phyloP scores from a whole-genome alignment of 805 yeast genomes.

The Kazachstania psychrophila region DNA sequence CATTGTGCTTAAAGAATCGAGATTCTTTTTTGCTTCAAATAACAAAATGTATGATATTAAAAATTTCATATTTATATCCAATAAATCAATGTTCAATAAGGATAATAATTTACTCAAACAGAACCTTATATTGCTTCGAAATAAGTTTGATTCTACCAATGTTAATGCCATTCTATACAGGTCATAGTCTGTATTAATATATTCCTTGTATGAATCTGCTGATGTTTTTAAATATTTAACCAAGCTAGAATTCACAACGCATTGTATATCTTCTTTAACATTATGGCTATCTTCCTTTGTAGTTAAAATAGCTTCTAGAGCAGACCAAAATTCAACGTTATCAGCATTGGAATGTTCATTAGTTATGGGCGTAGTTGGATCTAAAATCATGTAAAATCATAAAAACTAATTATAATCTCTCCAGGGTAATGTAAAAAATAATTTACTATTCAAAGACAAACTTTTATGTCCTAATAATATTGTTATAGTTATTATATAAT shows the following conservation, averaged over 20 bases:
- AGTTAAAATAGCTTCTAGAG: too few relatives aligned
- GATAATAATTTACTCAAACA: constrained; percentile 44
- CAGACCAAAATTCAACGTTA: constrained; percentile 22
- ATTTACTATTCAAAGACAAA: too few relatives aligned
- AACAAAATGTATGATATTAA: constrained; percentile 37
- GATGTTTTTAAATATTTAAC: constrained; percentile 24
- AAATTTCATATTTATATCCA: constrained; percentile 33
- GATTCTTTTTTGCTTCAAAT: constrained; percentile 37
- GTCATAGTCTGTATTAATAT: constrained; percentile 25
- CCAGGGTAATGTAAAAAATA: background rate
- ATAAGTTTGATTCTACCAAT: constrained; percentile 29
- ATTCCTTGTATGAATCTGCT: constrained; percentile 22
- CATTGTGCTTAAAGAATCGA: constrained; percentile 36
- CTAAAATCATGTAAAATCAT: constrained; percentile 15
- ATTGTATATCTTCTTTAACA: constrained; percentile 5
- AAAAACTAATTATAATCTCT: too few relatives aligned
- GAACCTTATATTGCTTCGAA: constrained; percentile 34
- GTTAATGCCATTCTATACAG: constrained; percentile 31
- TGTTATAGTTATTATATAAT: too few relatives aligned
- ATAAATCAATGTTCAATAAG: constrained; percentile 30
- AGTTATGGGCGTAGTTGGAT: constrained; percentile 14
- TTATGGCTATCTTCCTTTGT: too few relatives aligned
- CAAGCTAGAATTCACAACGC: constrained; percentile 18
- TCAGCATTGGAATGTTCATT: constrained; percentile 13
- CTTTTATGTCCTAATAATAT: too few relatives aligned